Conservation (phyloP, 768 basidiomycete species). For the Inosperma sp. region DNA sequence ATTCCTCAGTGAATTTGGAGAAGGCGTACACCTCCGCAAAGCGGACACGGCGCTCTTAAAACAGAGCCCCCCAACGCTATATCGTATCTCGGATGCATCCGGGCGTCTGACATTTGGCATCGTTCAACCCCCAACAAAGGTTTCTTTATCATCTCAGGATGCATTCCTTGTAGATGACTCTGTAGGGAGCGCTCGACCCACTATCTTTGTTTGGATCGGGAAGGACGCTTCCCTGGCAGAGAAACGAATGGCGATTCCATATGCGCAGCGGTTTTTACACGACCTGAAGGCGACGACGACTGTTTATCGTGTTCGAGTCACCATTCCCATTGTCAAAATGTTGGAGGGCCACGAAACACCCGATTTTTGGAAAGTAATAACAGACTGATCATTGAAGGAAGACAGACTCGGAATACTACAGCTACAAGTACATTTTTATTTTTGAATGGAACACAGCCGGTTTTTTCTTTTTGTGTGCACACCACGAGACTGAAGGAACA, state of each 20-base stretch:
- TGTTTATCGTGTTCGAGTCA: constrained; percentile 21
- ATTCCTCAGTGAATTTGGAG: constrained; percentile 49
- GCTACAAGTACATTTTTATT: no score
- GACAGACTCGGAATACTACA: no score
- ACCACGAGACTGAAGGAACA: no score
- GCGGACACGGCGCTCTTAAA: constrained; percentile 9
- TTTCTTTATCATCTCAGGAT: constrained; percentile 43
- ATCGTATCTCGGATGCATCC: constrained; percentile 44
- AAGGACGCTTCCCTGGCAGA: constrained; percentile 43
- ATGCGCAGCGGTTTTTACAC: constrained; percentile 53
- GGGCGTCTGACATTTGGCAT: constrained; percentile 37
- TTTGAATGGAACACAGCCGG: no score
- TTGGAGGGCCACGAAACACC: constrained; percentile 50
- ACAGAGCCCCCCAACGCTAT: constrained; percentile 21
- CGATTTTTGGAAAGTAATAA: constrained; percentile 34
- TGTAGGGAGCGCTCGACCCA: constrained; percentile 30
- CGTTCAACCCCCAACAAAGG: constrained; percentile 28
- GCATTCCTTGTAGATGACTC: constrained; percentile 51
- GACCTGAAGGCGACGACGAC: constrained; percentile 27
- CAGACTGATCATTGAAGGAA: no score
- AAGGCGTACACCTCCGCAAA: constrained; percentile 21
- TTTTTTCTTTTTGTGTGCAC: no score
- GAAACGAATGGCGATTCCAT: constrained; percentile 47
- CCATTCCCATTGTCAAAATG: constrained; percentile 48
- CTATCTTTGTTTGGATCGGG: constrained; percentile 60